Base-by-base conservation (phyloP, 225 moss, liverwort and hornwort genomes). In the Pseudoscleropodium purum region DNA sequence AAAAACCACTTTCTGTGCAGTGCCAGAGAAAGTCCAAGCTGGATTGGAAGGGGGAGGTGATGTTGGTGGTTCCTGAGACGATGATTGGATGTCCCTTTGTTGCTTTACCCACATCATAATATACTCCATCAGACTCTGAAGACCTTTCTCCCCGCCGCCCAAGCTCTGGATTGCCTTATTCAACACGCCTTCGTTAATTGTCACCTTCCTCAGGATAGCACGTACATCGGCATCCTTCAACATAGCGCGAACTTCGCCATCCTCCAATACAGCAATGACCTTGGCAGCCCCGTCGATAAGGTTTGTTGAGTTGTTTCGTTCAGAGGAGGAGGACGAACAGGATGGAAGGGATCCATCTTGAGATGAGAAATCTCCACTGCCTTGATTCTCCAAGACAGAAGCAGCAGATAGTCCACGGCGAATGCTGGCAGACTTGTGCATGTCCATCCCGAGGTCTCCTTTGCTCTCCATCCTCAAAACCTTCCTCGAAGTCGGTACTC, bases 101-200 rank as follows among this genome's bases (percentile, higher is more conserved):
- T 93, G 92, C 89, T 94, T 93, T 80, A 94, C 90, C 94, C 94
- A 94, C 11, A 89, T 15, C 81, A 94, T 39, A 7, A 94, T 93
- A 25, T 93, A 94, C 5, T 75, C 88, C 88, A 94, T 91, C 79
- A 94, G 85, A 79, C 81, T 57, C 84, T 91, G 84, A 13, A 94
- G 94, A 21, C 94, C 94, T 59, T 89, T 89, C 79, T 94, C 89
- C 17, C 94, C 94, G 56, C 94, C 94, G 26, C 94, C 94, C 90
- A 94, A 86, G 75, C 89, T 93, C 87, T 90, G 83, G 33, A 94
- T 91, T 16, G 92, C 92, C 66, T 80, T 87, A 20, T 93, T 94
- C 83, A 94, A 86, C 16, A 90, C 84, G 54, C 56, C 89, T 81
- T 94, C 94, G 66, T 94, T 91, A 8, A 94, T 88, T 31, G 80